These are phyloP conservation scores for Chondrostereum purpureum DNA, from an alignment of 1,284 basidiomycete species.

Conservation along the genomic window DNA sequence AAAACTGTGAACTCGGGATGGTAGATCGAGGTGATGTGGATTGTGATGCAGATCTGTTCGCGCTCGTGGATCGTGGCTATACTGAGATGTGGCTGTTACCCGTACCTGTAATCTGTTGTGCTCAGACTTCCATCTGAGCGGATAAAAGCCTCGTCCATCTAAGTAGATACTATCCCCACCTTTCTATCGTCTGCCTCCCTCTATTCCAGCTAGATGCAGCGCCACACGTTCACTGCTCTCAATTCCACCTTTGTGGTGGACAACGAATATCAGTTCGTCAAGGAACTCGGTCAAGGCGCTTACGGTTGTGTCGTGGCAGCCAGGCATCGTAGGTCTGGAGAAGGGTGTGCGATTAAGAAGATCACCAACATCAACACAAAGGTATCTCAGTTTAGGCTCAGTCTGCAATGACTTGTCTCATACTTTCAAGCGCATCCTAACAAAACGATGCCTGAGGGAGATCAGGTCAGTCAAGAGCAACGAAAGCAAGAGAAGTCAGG, in stretches of 20 bases:
- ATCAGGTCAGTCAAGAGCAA: conserved; percentile 56
- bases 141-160: too few relatives aligned
- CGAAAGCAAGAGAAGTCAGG: conserved; percentile 8
- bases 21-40: too few relatives aligned
- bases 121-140: too few relatives aligned
- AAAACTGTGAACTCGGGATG: too few relatives aligned
- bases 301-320: conserved; percentile 91
- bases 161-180: too few relatives aligned
- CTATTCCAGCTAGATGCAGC: conserved; percentile 36
- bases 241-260: conserved; percentile 86
- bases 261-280: conserved; percentile 88
- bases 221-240: conserved; percentile 73
- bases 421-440: conserved; percentile 71
- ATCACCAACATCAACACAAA: conserved; percentile 98
- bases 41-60: too few relatives aligned
- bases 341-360: conserved; percentile 94
- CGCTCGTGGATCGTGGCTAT: too few relatives aligned
- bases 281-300: conserved; percentile 92
- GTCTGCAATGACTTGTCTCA: conserved; percentile 4
- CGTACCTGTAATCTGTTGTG: too few relatives aligned
- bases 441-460: conserved; percentile 90
- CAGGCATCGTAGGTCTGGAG: conserved; percentile 76
- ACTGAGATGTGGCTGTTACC: too few relatives aligned
- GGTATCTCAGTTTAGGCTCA: conserved; percentile 32
- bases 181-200: too few relatives aligned